Conservation (phyloP, 192 early-diverging fungal species). For the Umbelopsis sp. region DNA sequence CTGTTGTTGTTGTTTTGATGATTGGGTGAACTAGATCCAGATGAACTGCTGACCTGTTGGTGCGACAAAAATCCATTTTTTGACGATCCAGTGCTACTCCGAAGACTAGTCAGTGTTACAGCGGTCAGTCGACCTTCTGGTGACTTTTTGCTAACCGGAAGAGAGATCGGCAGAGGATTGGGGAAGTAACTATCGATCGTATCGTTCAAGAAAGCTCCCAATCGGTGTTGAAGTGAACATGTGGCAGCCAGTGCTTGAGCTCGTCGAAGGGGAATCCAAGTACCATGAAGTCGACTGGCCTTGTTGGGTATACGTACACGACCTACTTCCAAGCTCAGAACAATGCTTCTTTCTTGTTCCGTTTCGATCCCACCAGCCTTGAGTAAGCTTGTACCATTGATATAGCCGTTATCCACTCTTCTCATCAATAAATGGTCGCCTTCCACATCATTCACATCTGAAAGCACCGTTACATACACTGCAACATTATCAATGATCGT, state of each 20-base stretch:
- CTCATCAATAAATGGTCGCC: slow-evolving; percentile 72
- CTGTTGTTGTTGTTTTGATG: background rate
- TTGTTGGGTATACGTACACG: slow-evolving; percentile 74
- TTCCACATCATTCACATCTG: slow-evolving; percentile 32
- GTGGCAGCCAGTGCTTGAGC: slow-evolving; percentile 83
- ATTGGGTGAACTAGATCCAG: slow-evolving; percentile 13
- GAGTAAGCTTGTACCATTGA: slow-evolving; percentile 85
- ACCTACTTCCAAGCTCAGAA: slow-evolving; percentile 82
- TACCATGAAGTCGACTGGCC: slow-evolving; percentile 75
- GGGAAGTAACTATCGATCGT: slow-evolving; percentile 69
- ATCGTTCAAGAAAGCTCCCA: slow-evolving; percentile 79
- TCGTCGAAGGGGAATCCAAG: slow-evolving; percentile 90
- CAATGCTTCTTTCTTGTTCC: slow-evolving; percentile 81
- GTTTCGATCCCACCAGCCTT: slow-evolving; percentile 86
- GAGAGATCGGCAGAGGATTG: slow-evolving; percentile 56
- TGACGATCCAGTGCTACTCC: slow-evolving; percentile 6
- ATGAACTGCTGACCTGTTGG: slow-evolving; percentile 10
- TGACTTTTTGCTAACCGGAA: slow-evolving; percentile 23
- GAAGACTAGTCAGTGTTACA: slow-evolving; percentile 29
- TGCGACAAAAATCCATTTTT: background rate
- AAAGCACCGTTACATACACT: slow-evolving; percentile 45
- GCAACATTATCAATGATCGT: slow-evolving; percentile 56
- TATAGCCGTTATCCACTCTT: slow-evolving; percentile 79
- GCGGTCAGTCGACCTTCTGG: slow-evolving; percentile 21
- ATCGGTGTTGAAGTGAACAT: slow-evolving; percentile 73